phyloP scores from a whole-genome alignment of 1,139 yeast genomes.

The Arxiozyma slooffiae region DNA sequence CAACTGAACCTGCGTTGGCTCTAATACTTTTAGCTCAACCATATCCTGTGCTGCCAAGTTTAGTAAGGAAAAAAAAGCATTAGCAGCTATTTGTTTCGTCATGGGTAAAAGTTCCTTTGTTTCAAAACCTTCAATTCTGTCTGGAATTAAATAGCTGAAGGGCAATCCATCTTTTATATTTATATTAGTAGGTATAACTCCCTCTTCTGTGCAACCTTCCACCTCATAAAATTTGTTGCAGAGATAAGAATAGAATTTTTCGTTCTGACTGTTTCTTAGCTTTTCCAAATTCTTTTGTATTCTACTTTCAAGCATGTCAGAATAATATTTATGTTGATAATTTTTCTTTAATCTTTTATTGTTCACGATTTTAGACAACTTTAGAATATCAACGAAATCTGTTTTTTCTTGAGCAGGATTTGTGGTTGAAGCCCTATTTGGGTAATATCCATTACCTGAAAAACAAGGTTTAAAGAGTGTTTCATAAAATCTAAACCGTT shows the following conservation, averaged over 20 bases:
- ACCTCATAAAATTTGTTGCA: not conserved
- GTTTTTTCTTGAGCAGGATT: conserved; percentile 8
- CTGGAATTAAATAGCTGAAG: conserved; percentile 26
- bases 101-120: conserved; percentile 7
- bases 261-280: conserved; percentile 7
- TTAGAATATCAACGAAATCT: conserved; percentile 22
- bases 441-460: conserved; percentile 24
- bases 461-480: conserved; percentile 26
- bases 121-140: conserved; percentile 10
- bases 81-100: conserved; percentile 24
- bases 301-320: not conserved
- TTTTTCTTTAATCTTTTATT: not conserved
- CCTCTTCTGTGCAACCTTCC: not conserved
- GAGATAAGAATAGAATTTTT: conserved; percentile 2
- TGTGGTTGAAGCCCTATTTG: conserved; percentile 14
- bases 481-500: conserved; percentile 12
- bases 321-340: not conserved
- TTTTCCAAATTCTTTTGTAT: conserved; percentile 8
- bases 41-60: conserved; percentile 23
- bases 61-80: conserved; percentile 25
- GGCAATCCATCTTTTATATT: conserved; percentile 12
- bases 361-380: not conserved
- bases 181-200: not conserved
- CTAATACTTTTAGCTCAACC: conserved; percentile 7
- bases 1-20: not conserved